These are phyloP conservation scores for Amauroascus niger DNA, from an alignment of 2,329 filamentous ascomycete species.

Conservation along the genomic window DNA sequence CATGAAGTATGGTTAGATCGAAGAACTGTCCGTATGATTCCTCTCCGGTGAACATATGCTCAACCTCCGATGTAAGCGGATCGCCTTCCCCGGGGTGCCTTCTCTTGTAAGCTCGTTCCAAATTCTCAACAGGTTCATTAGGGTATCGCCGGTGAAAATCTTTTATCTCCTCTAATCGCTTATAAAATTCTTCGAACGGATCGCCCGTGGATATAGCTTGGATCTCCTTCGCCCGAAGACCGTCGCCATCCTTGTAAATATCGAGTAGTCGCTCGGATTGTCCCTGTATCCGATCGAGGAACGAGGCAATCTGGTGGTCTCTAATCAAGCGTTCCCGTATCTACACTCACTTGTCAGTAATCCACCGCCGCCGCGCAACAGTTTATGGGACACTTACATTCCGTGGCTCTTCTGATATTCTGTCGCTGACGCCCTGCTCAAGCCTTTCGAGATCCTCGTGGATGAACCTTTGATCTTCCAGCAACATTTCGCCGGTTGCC, in stretches of 20 bases:
- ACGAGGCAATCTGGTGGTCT: constrained; percentile 83
- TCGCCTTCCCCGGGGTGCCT: constrained; percentile 56
- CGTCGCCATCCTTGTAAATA: constrained; percentile 73
- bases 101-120: constrained; percentile 82
- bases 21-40: constrained; percentile 89
- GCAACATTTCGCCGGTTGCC: constrained; percentile 49
- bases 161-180: constrained; percentile 68
- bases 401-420: constrained; percentile 77
- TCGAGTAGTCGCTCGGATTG: constrained; percentile 72
- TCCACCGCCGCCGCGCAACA: constrained; percentile 3
- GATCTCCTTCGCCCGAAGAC: constrained; percentile 64
- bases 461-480: constrained; percentile 88
- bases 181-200: constrained; percentile 84
- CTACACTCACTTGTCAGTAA: constrained; percentile 37
- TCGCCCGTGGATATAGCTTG: constrained; percentile 77
- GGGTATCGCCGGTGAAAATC: constrained; percentile 85
- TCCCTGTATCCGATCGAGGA: constrained; percentile 75
- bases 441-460: constrained; percentile 95
- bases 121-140: constrained; percentile 88
- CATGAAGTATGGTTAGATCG: constrained; percentile 74
- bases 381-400: constrained; percentile 64
- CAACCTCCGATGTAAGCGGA: constrained; percentile 58
- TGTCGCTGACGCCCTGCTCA: constrained; percentile 86
- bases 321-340: constrained; percentile 80
- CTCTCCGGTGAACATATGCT: constrained; percentile 90